Evolutionary conservation across 1,284 basidiomycete species (phyloP).

Genomic region (Coniophora puteana): DNA sequence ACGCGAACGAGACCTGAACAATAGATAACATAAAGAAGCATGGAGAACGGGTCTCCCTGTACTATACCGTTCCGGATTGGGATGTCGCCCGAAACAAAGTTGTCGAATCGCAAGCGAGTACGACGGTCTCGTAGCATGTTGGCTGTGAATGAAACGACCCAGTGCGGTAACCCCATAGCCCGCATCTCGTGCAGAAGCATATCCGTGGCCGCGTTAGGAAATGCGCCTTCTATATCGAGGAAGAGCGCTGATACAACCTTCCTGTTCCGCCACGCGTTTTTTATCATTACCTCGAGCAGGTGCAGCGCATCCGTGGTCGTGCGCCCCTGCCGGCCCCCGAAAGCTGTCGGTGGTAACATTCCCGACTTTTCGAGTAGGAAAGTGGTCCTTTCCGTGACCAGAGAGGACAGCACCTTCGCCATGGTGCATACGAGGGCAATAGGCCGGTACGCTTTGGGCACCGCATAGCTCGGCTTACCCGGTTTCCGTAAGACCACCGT

Average conservation of each 20-base stretch:
- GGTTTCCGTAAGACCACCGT: constrained; percentile 11
- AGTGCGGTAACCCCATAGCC: constrained; percentile 13
- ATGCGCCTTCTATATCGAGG: constrained; percentile 30
- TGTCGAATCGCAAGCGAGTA: constrained; percentile 16
- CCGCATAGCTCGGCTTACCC: constrained; percentile 6
- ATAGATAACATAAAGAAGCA: constrained; percentile 26
- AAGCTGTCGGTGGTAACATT: constrained; percentile 20
- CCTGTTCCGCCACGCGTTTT: constrained; percentile 18
- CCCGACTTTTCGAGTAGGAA: constrained; percentile 15
- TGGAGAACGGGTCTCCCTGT: constrained; percentile 27
- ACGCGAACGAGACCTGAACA: constrained; percentile 22
- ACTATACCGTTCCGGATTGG: constrained; percentile 22
- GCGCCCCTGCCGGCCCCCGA: constrained; percentile 21
- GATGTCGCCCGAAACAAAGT: constrained; percentile 10
- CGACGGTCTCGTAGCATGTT: constrained; percentile 10
- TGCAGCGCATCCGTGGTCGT: constrained; percentile 23
- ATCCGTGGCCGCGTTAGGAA: constrained; percentile 24
- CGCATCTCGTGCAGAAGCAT: constrained; percentile 29
- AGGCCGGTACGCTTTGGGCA: constrained; percentile 8
- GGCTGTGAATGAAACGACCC: constrained; percentile 10
- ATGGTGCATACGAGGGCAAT: constrained; percentile 8
- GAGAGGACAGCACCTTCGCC: not conserved
- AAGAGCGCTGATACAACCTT: constrained; percentile 23
- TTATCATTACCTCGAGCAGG: constrained; percentile 16
- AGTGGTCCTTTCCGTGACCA: constrained; percentile 10